Base-by-base conservation (phyloP, 495 filamentous ascomycete species). In the Astrocystis sublimbata region DNA sequence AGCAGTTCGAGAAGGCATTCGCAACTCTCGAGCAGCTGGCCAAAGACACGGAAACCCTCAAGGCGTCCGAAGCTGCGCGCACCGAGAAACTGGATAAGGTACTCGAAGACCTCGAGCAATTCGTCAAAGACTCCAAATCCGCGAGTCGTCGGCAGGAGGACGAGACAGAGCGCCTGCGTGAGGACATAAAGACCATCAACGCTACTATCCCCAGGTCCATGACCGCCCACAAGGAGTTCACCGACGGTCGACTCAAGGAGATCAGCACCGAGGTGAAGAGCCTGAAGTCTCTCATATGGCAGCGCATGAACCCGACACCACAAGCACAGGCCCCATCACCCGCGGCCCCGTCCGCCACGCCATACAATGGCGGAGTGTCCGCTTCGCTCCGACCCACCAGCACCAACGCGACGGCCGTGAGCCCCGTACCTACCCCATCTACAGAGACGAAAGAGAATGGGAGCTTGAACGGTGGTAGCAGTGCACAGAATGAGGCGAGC, bases 1-100 rank as follows among this genome's bases (percentile, higher is more conserved):
- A 89, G 59, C 87, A 92, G 41, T 98, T 99, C 74, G 86, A 91
- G 26, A 89, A 90, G 67, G 92, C 93, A 9, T 98, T 98, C 75
- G 81, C 88, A 19, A 81, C 97, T 40, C 88, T 99, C 28, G 94
- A 98, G 54, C 94, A 97, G 68, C 84, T 99, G 1, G 83, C 88
- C 6, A 89, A 90, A 62, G 96, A 99, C 74, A 98, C 96, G 0
- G 86, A 90, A 50, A 83, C 86, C 7, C 82, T 99, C 30, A 97
- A 97, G 73, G 82, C 83, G 5, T 86, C 92, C 4, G 94, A 99
- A 78, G 81, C 89, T 66, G 84, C 87, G 51, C 89, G 94, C 15
- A 96, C 92, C 23, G 87, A 92, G 67, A 87, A 90, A 41, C 79
- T 99, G 3, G 94, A 99, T 68, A 81, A 79, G 23, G 89, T 93